Evolutionary conservation across 805 yeast species (phyloP).

Genomic region (Lachancea meyersii): DNA sequence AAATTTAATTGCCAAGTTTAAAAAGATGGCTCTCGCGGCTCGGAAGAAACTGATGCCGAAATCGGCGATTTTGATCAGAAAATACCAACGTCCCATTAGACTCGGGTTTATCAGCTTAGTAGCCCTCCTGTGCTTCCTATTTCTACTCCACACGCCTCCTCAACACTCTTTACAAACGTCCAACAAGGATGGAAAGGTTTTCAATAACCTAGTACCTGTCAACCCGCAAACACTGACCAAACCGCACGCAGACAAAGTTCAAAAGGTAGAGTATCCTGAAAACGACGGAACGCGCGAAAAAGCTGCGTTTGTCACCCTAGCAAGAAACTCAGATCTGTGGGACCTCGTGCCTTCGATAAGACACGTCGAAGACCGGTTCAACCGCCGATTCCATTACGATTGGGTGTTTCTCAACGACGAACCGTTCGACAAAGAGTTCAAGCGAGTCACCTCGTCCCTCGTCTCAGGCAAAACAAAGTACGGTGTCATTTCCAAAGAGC

Average conservation of each 20-base stretch:
- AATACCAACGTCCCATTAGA: conserved; percentile 25
- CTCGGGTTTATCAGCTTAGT: conserved; percentile 16
- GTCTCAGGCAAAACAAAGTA: conserved; percentile 59
- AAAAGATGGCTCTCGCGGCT: conserved; percentile 12
- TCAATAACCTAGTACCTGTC: neutral
- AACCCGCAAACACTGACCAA: conserved; percentile 9
- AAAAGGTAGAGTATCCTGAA: conserved; percentile 26
- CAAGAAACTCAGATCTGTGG: conserved; percentile 60
- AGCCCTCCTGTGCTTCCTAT: conserved; percentile 17
- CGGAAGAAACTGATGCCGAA: conserved; percentile 30
- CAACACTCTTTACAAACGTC: neutral
- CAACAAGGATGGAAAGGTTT: neutral
- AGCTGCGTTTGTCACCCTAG: conserved; percentile 65
- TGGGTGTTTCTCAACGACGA: conserved; percentile 76
- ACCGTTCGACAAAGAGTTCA: conserved; percentile 54
- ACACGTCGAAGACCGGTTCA: conserved; percentile 62
- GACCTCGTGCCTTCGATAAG: conserved; percentile 53
- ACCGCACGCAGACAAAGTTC: conserved; percentile 30
- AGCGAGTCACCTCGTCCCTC: conserved; percentile 38
- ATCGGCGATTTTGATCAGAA: conserved; percentile 27
- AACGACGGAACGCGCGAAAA: conserved; percentile 39
- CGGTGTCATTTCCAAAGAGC: conserved; percentile 53
- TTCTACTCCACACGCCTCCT: conserved; percentile 8
- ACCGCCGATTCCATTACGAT: conserved; percentile 56
- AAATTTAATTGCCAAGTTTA: too few species aligned